Evolutionary conservation across 192 early-diverging fungal species (phyloP).

Genomic region (Coemansia sp.): DNA sequence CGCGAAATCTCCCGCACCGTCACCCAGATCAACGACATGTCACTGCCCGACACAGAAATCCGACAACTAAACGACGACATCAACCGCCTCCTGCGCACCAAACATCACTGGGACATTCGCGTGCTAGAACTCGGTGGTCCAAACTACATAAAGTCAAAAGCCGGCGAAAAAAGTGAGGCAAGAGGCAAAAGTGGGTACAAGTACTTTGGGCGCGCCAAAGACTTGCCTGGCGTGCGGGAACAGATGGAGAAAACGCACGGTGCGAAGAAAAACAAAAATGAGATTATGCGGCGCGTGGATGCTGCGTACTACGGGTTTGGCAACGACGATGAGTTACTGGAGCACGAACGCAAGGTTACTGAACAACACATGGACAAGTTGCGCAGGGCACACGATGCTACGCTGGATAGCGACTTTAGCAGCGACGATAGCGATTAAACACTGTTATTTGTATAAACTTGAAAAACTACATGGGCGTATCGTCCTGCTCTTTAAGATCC

Average conservation of each 20-base stretch:
- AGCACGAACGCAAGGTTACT: slow-evolving; percentile 71
- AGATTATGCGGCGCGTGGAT: slow-evolving; percentile 77
- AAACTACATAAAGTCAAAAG: slow-evolving; percentile 76
- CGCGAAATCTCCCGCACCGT: slow-evolving; percentile 86
- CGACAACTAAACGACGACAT: slow-evolving; percentile 95
- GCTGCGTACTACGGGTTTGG: slow-evolving; percentile 95
- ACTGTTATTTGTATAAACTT: neutral
- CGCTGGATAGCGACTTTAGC: slow-evolving; percentile 9
- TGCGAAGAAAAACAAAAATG: slow-evolving; percentile 57
- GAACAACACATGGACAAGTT: slow-evolving; percentile 34
- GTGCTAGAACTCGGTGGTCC: slow-evolving; percentile 92
- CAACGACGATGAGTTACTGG: slow-evolving; percentile 82
- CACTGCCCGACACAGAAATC: slow-evolving; percentile 85
- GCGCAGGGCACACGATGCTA: slow-evolving; percentile 28
- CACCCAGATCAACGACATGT: slow-evolving; percentile 87
- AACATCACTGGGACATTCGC: slow-evolving; percentile 86
- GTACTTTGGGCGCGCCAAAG: slow-evolving; percentile 96
- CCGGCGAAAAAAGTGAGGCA: slow-evolving; percentile 75
- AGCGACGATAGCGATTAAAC: slow-evolving; percentile 5
- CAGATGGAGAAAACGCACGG: slow-evolving; percentile 67
- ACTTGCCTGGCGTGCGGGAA: slow-evolving; percentile 91
- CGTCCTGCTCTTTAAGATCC: slow-evolving; percentile 71
- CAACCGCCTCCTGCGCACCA: slow-evolving; percentile 90
- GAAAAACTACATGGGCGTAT: slow-evolving; percentile 31
- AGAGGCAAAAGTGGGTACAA: slow-evolving; percentile 90